These are phyloP conservation scores for Leishmania amazonensis DNA, from an alignment of 208 protist genomes.

Conservation along the genomic window DNA sequence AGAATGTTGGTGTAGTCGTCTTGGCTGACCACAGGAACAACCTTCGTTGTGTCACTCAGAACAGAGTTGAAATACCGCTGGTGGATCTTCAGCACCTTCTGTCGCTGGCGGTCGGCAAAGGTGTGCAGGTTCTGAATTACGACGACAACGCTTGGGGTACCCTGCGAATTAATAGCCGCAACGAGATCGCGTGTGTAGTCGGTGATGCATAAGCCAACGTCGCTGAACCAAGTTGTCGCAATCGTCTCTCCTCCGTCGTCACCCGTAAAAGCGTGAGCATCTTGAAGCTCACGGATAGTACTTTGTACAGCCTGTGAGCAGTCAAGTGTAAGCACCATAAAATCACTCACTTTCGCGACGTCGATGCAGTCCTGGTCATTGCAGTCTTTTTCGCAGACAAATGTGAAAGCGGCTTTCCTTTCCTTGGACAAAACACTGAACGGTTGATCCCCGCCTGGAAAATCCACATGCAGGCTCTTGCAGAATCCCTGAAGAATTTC, in stretches of 20 bases:
- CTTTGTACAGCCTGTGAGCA: slow-evolving; percentile 83
- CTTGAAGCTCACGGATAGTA: slow-evolving; percentile 74
- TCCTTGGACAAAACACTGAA: slow-evolving; percentile 69
- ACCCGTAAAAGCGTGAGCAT: slow-evolving; percentile 27
- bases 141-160: slow-evolving; percentile 69
- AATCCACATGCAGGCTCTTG: slow-evolving; percentile 43
- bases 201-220: slow-evolving; percentile 87
- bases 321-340: slow-evolving; percentile 81
- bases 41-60: slow-evolving; percentile 73
- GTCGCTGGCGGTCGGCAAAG: slow-evolving; percentile 65
- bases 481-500: slow-evolving; percentile 64
- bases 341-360: slow-evolving; percentile 81
- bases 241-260: slow-evolving; percentile 50
- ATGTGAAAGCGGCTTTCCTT: slow-evolving; percentile 72
- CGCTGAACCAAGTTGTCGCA: slow-evolving; percentile 84
- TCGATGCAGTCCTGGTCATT: slow-evolving; percentile 86
- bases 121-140: slow-evolving; percentile 83
- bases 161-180: slow-evolving; percentile 75
- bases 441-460: slow-evolving; percentile 35
- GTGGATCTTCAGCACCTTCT: slow-evolving; percentile 84
- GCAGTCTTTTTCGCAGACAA: slow-evolving; percentile 80
- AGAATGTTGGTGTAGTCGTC: slow-evolving; percentile 51
- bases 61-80: slow-evolving; percentile 88
- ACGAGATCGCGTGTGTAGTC: slow-evolving; percentile 85
- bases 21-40: slow-evolving; percentile 51